Evolutionary conservation across 257 asterid genomes (phyloP), one percentile per base, ranked within the genome.

Genomic region (Forsythia viridissima): DNA sequence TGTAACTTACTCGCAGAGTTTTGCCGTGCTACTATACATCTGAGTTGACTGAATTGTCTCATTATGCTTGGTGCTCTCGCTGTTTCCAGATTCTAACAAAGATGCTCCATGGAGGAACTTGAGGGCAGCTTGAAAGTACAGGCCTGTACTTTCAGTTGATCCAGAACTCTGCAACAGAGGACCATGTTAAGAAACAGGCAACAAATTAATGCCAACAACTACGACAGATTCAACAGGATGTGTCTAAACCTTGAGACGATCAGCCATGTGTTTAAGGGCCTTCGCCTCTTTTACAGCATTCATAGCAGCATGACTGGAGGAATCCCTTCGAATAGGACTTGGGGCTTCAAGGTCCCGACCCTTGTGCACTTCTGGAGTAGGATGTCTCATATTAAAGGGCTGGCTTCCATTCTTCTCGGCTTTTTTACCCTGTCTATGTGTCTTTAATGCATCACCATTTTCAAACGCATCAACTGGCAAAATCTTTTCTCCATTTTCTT

Each of bases 81-180:
- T 88, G 82, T 85, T 88, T 84, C 94, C 90, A 15, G 92, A 83
- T 86, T 96, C 99, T 82, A 92, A 81, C 84, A 96, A 84, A 80
- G 97, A 94, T 70, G 99, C 99, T 77, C 97, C 99, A 70, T 92
- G 90, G 70, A 96, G 98, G 85, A 96, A 96, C 73, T 94, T 96
- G 81, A 96, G 97, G 42, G 93, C 93, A 59, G 99, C 98, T 89
- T 94, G 91, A 77, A 96, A 94, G 87, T 96, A 96, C 78, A 83
- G 79, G 30, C 93, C 87, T 38, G 84, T 94, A 79, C 97, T 93
- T 21, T 92, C 99, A 63, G 87, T 81, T 72, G 99, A 89, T 77
- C 94, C 99, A 80, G 89, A 82, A 84, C 88, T 93, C 99, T 96
- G 91, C 77, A 80, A 77, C 74, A 85, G 51, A 68, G 5, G 71